These are phyloP conservation scores for Inga oerstediana DNA, from an alignment of 306 rosid genomes.

Conservation along the genomic window DNA sequence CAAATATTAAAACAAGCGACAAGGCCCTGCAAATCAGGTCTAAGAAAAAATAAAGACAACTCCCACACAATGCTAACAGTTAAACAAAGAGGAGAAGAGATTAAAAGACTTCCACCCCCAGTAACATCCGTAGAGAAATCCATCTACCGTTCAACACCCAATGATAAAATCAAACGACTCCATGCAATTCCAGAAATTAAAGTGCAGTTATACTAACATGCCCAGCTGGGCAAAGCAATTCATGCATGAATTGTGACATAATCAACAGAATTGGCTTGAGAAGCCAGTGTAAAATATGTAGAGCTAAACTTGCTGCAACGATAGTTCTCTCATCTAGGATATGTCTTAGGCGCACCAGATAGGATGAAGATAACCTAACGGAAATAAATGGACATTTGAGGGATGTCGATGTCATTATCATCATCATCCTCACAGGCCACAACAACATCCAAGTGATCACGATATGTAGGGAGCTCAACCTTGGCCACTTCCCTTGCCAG, in stretches of 20 bases:
- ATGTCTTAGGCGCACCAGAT: conserved; percentile 29
- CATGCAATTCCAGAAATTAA: neutral
- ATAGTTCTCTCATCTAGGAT: conserved; percentile 37
- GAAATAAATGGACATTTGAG: conserved; percentile 83
- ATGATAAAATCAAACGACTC: neutral
- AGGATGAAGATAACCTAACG: conserved; percentile 54
- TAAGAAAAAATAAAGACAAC: neutral
- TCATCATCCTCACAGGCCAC: conserved; percentile 97
- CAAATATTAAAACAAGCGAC: neutral
- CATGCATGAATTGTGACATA: conserved; percentile 21
- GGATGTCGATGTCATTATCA: conserved; percentile 88
- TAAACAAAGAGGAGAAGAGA: neutral
- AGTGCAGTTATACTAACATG: neutral
- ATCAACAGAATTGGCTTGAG: conserved; percentile 24
- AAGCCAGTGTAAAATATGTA: conserved; percentile 27
- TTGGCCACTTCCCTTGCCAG: conserved; percentile 84
- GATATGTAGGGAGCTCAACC: conserved; percentile 70
- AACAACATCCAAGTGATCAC: conserved; percentile 78
- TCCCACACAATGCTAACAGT: neutral
- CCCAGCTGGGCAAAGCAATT: conserved; percentile 20
- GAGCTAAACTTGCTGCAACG: conserved; percentile 11
- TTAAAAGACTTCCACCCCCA: neutral
- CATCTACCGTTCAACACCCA: neutral
- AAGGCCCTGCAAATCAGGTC: neutral
- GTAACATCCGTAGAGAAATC: neutral